Evolutionary conservation across 2,329 filamentous ascomycete species (phyloP).

Genomic region (Colletotrichum sublineola): DNA sequence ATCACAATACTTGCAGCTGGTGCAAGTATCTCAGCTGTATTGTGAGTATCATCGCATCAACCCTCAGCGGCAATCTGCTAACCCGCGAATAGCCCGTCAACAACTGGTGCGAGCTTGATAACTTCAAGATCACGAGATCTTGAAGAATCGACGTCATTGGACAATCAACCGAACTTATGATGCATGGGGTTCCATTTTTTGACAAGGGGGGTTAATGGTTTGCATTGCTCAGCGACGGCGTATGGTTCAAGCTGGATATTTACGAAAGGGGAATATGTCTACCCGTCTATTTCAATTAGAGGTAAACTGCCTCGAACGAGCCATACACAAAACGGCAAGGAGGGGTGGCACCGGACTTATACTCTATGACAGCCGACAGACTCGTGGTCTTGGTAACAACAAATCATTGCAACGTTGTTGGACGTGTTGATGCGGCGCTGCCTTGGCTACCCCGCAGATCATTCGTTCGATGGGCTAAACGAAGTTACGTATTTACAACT

Average conservation of each 20-base stretch:
- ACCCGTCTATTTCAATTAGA: conserved; percentile 3
- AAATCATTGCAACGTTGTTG: conserved; percentile 24
- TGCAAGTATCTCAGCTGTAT: conserved; percentile 96
- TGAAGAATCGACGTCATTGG: background rate
- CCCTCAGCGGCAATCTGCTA: background rate
- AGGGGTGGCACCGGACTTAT: conserved; percentile 7
- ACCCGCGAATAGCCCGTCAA: conserved; percentile 67
- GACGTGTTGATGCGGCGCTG: conserved; percentile 21
- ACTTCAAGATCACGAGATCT: conserved; percentile 32
- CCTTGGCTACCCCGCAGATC: conserved; percentile 38
- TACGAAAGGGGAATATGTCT: conserved; percentile 12
- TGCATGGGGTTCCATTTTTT: conserved; percentile 16
- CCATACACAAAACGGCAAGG: background rate
- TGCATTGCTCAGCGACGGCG: conserved; percentile 46
- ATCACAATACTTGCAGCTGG: conserved; percentile 83
- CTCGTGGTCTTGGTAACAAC: background rate
- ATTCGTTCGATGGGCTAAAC: conserved; percentile 28
- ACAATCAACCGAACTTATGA: conserved; percentile 1
- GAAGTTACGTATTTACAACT: conserved; percentile 32
- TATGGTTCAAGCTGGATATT: conserved; percentile 38
- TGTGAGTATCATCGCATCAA: conserved; percentile 67
- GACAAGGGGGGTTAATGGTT: conserved; percentile 8
- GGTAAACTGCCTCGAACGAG: conserved; percentile 22
- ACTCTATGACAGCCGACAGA: conserved; percentile 11
- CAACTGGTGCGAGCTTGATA: conserved; percentile 74